A percentile compares a stretch with the other conserved stretches of the same genome.
These are phyloP conservation scores for Tilletia setariae DNA, from an alignment of 1,284 basidiomycete genomes.

Conservation along the genomic window DNA sequence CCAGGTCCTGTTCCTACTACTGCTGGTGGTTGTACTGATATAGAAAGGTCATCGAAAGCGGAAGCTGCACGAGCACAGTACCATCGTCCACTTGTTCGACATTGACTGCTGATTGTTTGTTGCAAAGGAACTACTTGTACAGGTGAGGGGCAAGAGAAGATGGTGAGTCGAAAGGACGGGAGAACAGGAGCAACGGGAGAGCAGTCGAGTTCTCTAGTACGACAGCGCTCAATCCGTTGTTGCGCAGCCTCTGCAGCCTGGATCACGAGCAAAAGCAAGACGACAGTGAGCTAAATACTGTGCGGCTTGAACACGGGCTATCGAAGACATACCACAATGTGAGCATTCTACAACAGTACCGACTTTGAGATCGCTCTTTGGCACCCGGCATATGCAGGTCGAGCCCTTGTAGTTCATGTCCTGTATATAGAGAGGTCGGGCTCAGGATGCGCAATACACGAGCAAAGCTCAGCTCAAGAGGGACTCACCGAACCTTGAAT, in stretches of 20 bases:
- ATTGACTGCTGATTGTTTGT: not conserved
- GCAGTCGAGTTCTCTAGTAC: not conserved
- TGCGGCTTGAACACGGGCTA: not conserved
- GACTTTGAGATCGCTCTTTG: slow-evolving; percentile 82
- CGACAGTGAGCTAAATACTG: not conserved
- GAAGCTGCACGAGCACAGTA: too few species aligned
- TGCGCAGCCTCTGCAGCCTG: slow-evolving; percentile 21
- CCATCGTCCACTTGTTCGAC: not conserved
- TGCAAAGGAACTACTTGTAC: slow-evolving; percentile 9
- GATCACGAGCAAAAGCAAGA: not conserved
- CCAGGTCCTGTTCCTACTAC: not conserved
- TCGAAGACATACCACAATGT: slow-evolving; percentile 75
- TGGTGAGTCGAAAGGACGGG: not conserved
- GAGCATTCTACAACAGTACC: slow-evolving; percentile 96
- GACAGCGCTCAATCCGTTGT: slow-evolving; percentile 9
- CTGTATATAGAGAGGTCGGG: slow-evolving; percentile 45
- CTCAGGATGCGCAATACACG: not conserved
- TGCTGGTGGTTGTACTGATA: too few species aligned
- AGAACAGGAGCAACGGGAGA: not conserved
- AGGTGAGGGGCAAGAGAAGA: not conserved
- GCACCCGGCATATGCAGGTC: slow-evolving; percentile 97
- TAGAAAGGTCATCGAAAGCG: too few species aligned
- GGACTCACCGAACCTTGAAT: slow-evolving; percentile 79
- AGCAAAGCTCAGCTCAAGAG: not conserved
- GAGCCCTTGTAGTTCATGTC: slow-evolving; percentile 99